A percentile compares a stretch with the other conserved stretches of the same genome.
These are phyloP conservation scores for Piedraia hortae DNA, from an alignment of 2,329 filamentous ascomycete species.

Conservation along the genomic window DNA sequence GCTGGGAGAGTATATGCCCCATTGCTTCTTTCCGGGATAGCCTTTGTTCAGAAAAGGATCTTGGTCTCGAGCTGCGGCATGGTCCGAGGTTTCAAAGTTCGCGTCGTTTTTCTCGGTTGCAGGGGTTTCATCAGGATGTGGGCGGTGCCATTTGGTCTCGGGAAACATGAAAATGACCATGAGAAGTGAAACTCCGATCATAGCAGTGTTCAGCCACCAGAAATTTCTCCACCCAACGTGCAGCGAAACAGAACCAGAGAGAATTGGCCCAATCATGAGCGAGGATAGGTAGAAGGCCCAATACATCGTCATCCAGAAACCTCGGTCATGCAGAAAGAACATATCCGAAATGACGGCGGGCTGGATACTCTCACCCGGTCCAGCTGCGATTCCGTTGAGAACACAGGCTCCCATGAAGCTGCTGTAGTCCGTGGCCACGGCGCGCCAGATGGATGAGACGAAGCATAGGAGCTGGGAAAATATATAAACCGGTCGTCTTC, in stretches of 20 bases:
- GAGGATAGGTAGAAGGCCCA: constrained; percentile 35
- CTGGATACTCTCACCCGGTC: constrained; percentile 33
- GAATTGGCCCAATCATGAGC: constrained; percentile 29
- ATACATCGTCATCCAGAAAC: constrained; percentile 33
- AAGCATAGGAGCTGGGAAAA: constrained; percentile 25
- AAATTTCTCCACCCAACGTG: constrained; percentile 32
- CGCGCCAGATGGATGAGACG: constrained; percentile 29
- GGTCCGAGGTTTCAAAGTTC: constrained; percentile 6
- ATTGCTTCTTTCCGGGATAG: constrained; percentile 27
- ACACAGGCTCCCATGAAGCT: constrained; percentile 35
- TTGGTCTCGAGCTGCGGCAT: constrained; percentile 15
- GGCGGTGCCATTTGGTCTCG: constrained; percentile 31
- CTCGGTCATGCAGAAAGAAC: constrained; percentile 32
- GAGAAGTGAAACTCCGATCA: constrained; percentile 23
- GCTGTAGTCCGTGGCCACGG: constrained; percentile 27
- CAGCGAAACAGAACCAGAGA: constrained; percentile 31
- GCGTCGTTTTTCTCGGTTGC: constrained; percentile 6
- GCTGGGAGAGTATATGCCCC: constrained; percentile 24
- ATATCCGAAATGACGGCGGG: constrained; percentile 36
- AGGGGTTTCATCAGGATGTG: constrained; percentile 11
- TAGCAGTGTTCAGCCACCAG: constrained; percentile 35
- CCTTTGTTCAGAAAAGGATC: constrained; percentile 30
- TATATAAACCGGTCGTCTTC: constrained; percentile 26
- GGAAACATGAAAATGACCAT: constrained; percentile 32
- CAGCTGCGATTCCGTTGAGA: constrained; percentile 34